Base-by-base conservation (phyloP, 352 stramenopile genomes). In the Globisporangium paddicum region DNA sequence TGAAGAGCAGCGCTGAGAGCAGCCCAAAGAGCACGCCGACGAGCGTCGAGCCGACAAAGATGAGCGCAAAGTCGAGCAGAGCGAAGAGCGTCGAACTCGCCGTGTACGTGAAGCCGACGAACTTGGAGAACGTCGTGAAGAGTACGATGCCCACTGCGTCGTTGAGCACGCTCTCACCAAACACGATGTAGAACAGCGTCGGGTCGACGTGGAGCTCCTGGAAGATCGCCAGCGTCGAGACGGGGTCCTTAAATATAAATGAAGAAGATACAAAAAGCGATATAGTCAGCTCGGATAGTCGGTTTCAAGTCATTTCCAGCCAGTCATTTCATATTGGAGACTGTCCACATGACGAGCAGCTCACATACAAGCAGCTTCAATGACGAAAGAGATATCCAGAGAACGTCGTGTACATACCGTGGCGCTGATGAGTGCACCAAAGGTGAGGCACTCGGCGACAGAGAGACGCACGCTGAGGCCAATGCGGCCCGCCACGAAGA, bases 101-200 rank as follows among this genome's bases (percentile, higher is more conserved):
- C 41, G 79, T 82, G 67, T 96, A 87, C n/a, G 90, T 83, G 54
- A 89, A 85, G 5, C 85, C 86, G 30, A 98, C 89, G 64, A 97
- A 97, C 60, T 96, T 91, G 18, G 85, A 82, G 65, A 97, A 97
- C 9, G 90, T 93, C 49, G 93, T 83, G 65, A 98, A 98, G 10
- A 98, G 69, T 38, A 95, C 94, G 57, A 98, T 95, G 7, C 78
- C 85, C 19, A 98, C 87, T 3, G 93, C 93, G 60, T 98, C 95
- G 68, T 98, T 98, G 34, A 98, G 71, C 34, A 93, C 95, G 48
- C 81, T 96, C 73, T 98, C 95, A 47, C 93, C 95, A 83, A 98
- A 98, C 13, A 98, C 89, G 21, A 98, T 67, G 63, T 98, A 98
- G 66, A 98, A 98, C 6, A 98, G 71, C 49, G 82, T 92, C 34